phyloP scores from a whole-genome alignment of 2,329 filamentous ascomycete species.

The Ploettnerulaceae sp. region DNA sequence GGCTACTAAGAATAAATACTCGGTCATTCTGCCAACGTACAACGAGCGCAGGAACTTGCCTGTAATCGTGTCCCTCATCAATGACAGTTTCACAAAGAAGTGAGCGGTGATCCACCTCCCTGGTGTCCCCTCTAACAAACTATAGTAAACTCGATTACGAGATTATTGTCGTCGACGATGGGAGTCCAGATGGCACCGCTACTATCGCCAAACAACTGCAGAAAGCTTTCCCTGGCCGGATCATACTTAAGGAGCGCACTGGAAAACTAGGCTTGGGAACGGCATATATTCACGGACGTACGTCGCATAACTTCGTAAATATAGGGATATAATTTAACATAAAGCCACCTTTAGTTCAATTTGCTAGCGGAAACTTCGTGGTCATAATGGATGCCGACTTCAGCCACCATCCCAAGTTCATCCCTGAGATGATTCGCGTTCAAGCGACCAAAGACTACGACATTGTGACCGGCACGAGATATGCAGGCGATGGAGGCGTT shows the following conservation, averaged over 20 bases:
- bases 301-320: too few relatives aligned
- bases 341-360: too few relatives aligned
- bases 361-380: constrained; percentile 86
- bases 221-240: constrained; percentile 73
- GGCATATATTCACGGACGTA: constrained; percentile 31
- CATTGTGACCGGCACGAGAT: constrained; percentile 94
- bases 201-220: constrained; percentile 86
- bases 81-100: constrained; percentile 87
- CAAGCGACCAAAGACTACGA: constrained; percentile 66
- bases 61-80: constrained; percentile 90
- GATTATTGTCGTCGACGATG: constrained; percentile 96
- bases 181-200: constrained; percentile 92
- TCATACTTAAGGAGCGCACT: constrained; percentile 79
- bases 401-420: constrained; percentile 98
- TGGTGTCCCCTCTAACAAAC: neutral
- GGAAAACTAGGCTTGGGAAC: constrained; percentile 51
- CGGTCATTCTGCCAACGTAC: constrained; percentile 95
- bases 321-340: too few relatives aligned
- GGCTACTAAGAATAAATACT: constrained; percentile 77
- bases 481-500: constrained; percentile 83
- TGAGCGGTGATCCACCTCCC: too few relatives aligned
- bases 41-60: constrained; percentile 97
- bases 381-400: constrained; percentile 99
- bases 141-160: constrained; percentile 89
- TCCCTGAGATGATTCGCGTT: constrained; percentile 80